These are phyloP conservation scores for Acmispon strigosus DNA, from an alignment of 306 rosid species.

Conservation along the genomic window DNA sequence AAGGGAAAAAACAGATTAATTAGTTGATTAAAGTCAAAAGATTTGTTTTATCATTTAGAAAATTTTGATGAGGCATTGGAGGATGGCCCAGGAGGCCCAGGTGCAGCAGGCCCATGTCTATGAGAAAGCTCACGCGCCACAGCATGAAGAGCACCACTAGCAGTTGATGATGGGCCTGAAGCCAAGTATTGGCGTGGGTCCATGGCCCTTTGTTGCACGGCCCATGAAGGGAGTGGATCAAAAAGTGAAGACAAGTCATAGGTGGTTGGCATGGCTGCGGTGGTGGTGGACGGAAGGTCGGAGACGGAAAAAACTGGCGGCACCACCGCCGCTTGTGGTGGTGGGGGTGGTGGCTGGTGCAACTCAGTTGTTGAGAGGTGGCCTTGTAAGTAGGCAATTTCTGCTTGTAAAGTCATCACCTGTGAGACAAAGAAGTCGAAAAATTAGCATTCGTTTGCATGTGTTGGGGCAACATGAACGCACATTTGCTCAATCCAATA, in stretches of 20 bases:
- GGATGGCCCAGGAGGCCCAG: constrained; percentile 22
- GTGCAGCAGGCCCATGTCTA: constrained; percentile 37
- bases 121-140: constrained; percentile 55
- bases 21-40: background rate
- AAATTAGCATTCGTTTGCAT: too few species aligned
- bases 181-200: constrained; percentile 42
- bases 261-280: constrained; percentile 23
- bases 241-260: constrained; percentile 60
- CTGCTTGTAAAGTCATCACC: constrained; percentile 74
- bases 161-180: constrained; percentile 8
- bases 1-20: background rate
- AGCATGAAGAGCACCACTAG: constrained; percentile 39
- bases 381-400: constrained; percentile 62
- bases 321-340: constrained; percentile 14
- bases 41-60: constrained; percentile 34
- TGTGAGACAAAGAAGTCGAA: background rate
- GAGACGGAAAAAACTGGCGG: constrained; percentile 38
- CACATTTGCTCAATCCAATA: too few species aligned
- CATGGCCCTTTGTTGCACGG: constrained; percentile 48
- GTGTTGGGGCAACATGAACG: too few species aligned
- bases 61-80: constrained; percentile 30
- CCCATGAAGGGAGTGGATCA: constrained; percentile 59
- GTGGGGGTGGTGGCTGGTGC: constrained; percentile 39
- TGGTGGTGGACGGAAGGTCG: constrained; percentile 42
- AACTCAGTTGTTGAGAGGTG: constrained; percentile 56